Evolutionary conservation across 805 yeast species (phyloP).

Genomic region (Candida caryicola): DNA sequence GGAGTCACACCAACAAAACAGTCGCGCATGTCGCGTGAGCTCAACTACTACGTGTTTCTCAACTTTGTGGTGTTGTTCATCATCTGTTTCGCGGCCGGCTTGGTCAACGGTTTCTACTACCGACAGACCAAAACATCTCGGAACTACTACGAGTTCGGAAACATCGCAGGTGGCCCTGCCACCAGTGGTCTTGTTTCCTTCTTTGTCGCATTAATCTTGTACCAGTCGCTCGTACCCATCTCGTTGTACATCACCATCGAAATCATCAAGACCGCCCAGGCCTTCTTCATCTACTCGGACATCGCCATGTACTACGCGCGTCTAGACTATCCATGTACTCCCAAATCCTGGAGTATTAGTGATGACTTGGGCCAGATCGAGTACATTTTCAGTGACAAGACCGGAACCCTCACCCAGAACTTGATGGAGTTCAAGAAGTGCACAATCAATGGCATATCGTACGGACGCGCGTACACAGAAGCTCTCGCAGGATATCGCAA

Average conservation of each 20-base stretch:
- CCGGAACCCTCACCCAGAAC: slow-evolving; percentile 81
- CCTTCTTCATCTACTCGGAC: slow-evolving; percentile 71
- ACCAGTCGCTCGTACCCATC: slow-evolving; percentile 77
- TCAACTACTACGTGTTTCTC: slow-evolving; percentile 62
- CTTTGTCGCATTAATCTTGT: slow-evolving; percentile 68
- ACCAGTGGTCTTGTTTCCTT: slow-evolving; percentile 65
- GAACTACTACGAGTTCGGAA: slow-evolving; percentile 56
- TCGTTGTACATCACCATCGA: slow-evolving; percentile 77
- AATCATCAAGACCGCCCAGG: slow-evolving; percentile 74
- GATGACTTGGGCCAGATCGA: slow-evolving; percentile 85
- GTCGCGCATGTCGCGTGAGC: slow-evolving; percentile 60
- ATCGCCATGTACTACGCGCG: slow-evolving; percentile 64
- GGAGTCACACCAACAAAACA: slow-evolving; percentile 76
- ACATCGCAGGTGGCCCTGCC: slow-evolving; percentile 58
- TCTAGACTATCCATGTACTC: slow-evolving; percentile 73
- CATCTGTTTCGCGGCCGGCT: slow-evolving; percentile 66
- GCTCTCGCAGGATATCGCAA: slow-evolving; percentile 71
- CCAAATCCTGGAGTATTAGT: slow-evolving; percentile 79
- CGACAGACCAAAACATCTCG: slow-evolving; percentile 43
- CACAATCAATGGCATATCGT: slow-evolving; percentile 61
- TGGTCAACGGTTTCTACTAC: slow-evolving; percentile 67
- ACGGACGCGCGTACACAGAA: slow-evolving; percentile 76
- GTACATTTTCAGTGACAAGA: slow-evolving; percentile 77
- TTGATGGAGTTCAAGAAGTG: slow-evolving; percentile 81
- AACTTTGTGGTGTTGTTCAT: slow-evolving; percentile 62